Evolutionary conservation across 2,329 filamentous ascomycete genomes (phyloP).

Genomic region (Botrytis cinerea): DNA sequence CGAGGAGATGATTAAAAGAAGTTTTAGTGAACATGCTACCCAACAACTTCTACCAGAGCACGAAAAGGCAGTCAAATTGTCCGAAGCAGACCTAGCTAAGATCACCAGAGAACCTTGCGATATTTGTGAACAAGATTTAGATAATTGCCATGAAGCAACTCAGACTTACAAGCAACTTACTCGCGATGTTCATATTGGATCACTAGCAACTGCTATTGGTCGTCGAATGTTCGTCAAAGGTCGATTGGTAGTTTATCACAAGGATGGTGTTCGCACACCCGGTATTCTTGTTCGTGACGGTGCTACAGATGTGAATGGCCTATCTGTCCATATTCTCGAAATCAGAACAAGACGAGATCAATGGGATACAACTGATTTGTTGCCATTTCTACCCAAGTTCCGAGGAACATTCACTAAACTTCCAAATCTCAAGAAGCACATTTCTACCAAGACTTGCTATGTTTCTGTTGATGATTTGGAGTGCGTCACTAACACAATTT

Average conservation of each 20-base stretch:
- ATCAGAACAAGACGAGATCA: conserved; percentile 68
- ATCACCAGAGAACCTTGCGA: conserved; percentile 83
- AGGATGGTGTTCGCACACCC: conserved; percentile 79
- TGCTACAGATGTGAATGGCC: conserved; percentile 61
- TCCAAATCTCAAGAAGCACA: conserved; percentile 65
- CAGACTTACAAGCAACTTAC: conserved; percentile 82
- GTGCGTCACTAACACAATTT: conserved; percentile 72
- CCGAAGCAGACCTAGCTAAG: conserved; percentile 87
- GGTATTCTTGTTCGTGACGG: conserved; percentile 81
- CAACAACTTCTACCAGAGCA: conserved; percentile 93
- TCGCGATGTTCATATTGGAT: conserved; percentile 72
- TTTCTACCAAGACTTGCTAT: conserved; percentile 67
- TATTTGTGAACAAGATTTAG: conserved; percentile 78
- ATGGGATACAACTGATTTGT: conserved; percentile 77
- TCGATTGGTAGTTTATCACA: conserved; percentile 79
- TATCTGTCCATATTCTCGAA: conserved; percentile 76
- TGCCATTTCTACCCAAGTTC: conserved; percentile 78
- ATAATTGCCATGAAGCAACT: conserved; percentile 77
- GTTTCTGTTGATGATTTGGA: conserved; percentile 79
- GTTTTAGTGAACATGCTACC: conserved; percentile 97
- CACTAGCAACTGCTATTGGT: conserved; percentile 80
- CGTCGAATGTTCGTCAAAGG: conserved; percentile 75
- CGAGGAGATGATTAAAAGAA: conserved; percentile 99
- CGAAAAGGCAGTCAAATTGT: conserved; percentile 89
- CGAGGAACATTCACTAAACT: conserved; percentile 67